These are phyloP conservation scores for Purpureocillium takamizusanense DNA, from an alignment of 2,329 filamentous ascomycete genomes.

Conservation along the genomic window DNA sequence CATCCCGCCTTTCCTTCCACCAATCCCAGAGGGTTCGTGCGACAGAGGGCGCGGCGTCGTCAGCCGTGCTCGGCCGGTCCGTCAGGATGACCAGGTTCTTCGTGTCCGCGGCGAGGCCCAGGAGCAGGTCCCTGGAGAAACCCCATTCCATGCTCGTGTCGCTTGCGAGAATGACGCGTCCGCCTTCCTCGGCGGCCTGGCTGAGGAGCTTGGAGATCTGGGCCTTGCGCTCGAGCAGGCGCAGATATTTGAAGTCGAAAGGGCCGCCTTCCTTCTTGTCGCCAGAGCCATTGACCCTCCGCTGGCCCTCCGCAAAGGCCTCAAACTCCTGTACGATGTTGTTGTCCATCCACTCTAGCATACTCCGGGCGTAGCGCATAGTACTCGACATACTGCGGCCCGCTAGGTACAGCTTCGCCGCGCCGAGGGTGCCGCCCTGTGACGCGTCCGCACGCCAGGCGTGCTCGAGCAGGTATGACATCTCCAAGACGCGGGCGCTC, in stretches of 20 bases:
- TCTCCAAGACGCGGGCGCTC: conserved; percentile 84
- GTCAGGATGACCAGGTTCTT: conserved; percentile 84
- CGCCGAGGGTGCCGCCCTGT: conserved; percentile 40
- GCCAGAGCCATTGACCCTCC: conserved; percentile 34
- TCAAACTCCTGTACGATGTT: conserved; percentile 89
- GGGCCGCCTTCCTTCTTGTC: conserved; percentile 56
- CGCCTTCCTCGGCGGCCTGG: conserved; percentile 33
- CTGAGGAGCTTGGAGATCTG: conserved; percentile 65
- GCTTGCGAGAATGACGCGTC: conserved; percentile 80
- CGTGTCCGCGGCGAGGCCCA: conserved; percentile 62
- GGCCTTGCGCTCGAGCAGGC: conserved; percentile 70
- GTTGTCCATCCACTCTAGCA: conserved; percentile 99
- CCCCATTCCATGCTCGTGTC: conserved; percentile 91
- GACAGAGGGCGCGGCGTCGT: conserved; percentile 42
- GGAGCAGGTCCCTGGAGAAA: conserved; percentile 75
- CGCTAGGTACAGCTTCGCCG: conserved; percentile 66
- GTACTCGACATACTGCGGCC: conserved; percentile 81
- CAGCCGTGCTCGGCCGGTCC: conserved; percentile 50
- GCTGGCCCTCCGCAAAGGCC: conserved; percentile 48
- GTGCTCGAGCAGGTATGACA: conserved; percentile 87
- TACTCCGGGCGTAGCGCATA: conserved; percentile 83
- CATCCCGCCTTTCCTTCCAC: conserved; percentile 62
- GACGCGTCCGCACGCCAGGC: conserved; percentile 67
- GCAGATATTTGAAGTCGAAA: conserved; percentile 83
- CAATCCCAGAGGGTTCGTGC: conserved; percentile 72